phyloP scores from a whole-genome alignment of 1,139 yeast genomes.

The Geotrichum cucujoidarum region DNA sequence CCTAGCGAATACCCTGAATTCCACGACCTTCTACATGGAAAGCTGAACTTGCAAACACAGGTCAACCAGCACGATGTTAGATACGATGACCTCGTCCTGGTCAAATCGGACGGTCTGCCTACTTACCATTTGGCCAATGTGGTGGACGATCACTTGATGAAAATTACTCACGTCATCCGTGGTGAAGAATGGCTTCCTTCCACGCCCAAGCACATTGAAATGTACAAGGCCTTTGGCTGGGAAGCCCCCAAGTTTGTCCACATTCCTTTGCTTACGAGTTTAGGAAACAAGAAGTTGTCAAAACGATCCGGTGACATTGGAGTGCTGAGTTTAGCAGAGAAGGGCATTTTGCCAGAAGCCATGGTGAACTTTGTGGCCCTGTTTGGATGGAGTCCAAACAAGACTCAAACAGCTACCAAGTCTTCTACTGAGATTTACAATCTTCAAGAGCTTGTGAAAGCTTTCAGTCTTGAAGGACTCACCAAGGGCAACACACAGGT shows the following conservation, averaged over 20 bases:
- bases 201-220: slow-evolving; percentile 87
- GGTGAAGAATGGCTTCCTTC: slow-evolving; percentile 98
- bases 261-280: slow-evolving; percentile 77
- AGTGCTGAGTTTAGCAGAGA: slow-evolving; percentile 51
- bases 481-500: slow-evolving; percentile 95
- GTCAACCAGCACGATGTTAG: slow-evolving; percentile 61
- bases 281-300: slow-evolving; percentile 71
- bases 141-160: slow-evolving; percentile 89
- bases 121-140: slow-evolving; percentile 97
- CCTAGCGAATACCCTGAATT: slow-evolving; percentile 68
- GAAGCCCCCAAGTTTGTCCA: slow-evolving; percentile 75
- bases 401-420: slow-evolving; percentile 37
- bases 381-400: slow-evolving; percentile 90
- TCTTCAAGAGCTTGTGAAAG: slow-evolving; percentile 47
- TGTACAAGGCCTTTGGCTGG: slow-evolving; percentile 88
- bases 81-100: slow-evolving; percentile 81
- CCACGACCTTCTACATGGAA: slow-evolving; percentile 71
- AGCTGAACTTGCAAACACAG: slow-evolving; percentile 72
- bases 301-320: slow-evolving; percentile 83
- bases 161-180: slow-evolving; percentile 85
- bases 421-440: slow-evolving; percentile 57
- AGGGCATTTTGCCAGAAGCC: slow-evolving; percentile 81
- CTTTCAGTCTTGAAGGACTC: slow-evolving; percentile 57
- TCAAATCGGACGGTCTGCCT: slow-evolving; percentile 90
- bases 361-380: slow-evolving; percentile 79